phyloP scores from a whole-genome alignment of 2,329 filamentous ascomycete species.

The Clonostachys sp. region DNA sequence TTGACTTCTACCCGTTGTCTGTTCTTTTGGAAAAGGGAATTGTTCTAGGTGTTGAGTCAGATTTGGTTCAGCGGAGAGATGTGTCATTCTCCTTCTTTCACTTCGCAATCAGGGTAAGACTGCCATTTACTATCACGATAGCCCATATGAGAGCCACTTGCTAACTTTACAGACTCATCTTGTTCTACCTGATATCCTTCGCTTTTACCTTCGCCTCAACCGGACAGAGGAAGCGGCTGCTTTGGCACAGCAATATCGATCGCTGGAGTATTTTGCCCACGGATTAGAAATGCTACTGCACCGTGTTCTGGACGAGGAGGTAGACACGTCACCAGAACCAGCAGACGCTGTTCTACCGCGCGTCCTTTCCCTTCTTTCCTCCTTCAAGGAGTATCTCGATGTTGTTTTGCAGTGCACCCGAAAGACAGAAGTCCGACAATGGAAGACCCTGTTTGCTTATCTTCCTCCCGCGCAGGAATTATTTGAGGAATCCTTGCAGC shows the following conservation, averaged over 20 bases:
- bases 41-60: slow-evolving; percentile 84
- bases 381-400: slow-evolving; percentile 82
- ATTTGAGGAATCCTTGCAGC: slow-evolving; percentile 85
- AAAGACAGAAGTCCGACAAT: slow-evolving; percentile 93
- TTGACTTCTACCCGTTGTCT: slow-evolving; percentile 96
- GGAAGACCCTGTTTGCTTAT: slow-evolving; percentile 89
- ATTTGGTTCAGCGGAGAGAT: slow-evolving; percentile 89
- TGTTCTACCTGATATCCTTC: slow-evolving; percentile 84
- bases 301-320: slow-evolving; percentile 90
- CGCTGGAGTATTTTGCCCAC: slow-evolving; percentile 88
- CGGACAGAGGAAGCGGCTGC: slow-evolving; percentile 77
- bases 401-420: slow-evolving; percentile 95
- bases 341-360: slow-evolving; percentile 61
- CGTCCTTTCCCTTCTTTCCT: slow-evolving; percentile 61
- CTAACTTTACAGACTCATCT: slow-evolving; percentile 66
- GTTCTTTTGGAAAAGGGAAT: slow-evolving; percentile 86
- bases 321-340: slow-evolving; percentile 63
- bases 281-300: slow-evolving; percentile 89
- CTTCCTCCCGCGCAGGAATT: slow-evolving; percentile 85
- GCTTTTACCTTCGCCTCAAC: slow-evolving; percentile 70
- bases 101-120: slow-evolving; percentile 76
- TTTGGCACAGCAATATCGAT: slow-evolving; percentile 79
- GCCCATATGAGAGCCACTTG: neutral
- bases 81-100: slow-evolving; percentile 87
- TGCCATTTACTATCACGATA: too few relatives aligned